Evolutionary conservation across 2,329 filamentous ascomycete genomes (phyloP), one percentile per base, ranked within the genome.

Genomic region (Pseudogymnoascus destructans): DNA sequence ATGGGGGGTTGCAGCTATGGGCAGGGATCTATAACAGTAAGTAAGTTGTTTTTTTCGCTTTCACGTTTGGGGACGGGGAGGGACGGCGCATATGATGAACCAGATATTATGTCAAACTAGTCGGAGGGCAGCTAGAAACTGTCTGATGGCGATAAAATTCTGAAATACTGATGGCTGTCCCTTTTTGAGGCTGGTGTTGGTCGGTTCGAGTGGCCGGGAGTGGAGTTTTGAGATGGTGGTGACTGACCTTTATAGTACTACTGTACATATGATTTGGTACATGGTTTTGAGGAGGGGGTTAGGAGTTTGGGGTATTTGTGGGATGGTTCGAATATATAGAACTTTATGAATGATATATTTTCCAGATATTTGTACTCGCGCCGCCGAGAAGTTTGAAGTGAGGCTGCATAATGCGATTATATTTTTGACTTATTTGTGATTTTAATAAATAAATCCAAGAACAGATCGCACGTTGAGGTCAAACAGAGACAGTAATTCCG

Each of bases 71-170:
- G 23, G 8, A 15, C 17, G n/a, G 33, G 3, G 2, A 25, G 42
- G 42, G 42, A 49, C 8, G n/a, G 42, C 42, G 42, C 42, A 49
- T 49, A 49, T 49, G 42, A 49, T 49, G 42, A 49, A 27, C 42
- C 42, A 49, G 42, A 49, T 49, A 49, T 49, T 49, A 49, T 49
- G 40, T 46, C 40, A 46, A 46, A 46, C 40, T 46, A 46, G 40
- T 46, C 40, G 40, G 40, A 46, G 40, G 40, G 5, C 40, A 15
- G 21, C 21, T 46, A 30, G 13, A 46, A 13, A 8, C 40, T 25
- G 40, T 15, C 7, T 7, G 6, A 46, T 46, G 40, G 42, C 42
- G 42, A 49, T 9, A 49, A 25, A 8, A 27, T 19, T 49, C 42
- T 49, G 42, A 49, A 17, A 5, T 40, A 49, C 42, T 49, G 42